Evolutionary conservation across 2,329 filamentous ascomycete genomes (phyloP), one percentile per base, ranked within the genome.

Genomic region (Aspergillus versicolor): DNA sequence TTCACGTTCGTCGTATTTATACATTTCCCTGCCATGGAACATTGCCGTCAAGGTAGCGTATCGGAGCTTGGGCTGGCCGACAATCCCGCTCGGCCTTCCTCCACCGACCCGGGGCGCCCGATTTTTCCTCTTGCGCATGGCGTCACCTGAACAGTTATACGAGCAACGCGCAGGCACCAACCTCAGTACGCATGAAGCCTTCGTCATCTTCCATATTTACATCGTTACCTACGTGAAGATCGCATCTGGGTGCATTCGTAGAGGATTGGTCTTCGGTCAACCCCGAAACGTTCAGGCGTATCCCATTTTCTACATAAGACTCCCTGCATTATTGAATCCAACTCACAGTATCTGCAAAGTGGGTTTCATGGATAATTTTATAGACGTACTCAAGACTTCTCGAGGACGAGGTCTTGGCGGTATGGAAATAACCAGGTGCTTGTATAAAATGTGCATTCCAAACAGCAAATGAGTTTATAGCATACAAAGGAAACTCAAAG

Each of bases 401-500:
- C 8, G 27, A 9, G 27, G 27, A 30, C 9, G 8, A 4, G 34
- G 34, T n/a, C 34, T 37, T n/a, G 34, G 34, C 15, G 6, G 34
- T 5, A n/a, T 37, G 34, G 12, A n/a, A n/a, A 37, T 37, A 15
- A 22, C 12, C n/a, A 17, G 9, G 42, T 30, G 19, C 38, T 42
- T 43, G 27, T 51, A 43, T 43, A 34, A 32, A 48, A 37, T 42
- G n/a, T 42, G n/a, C 17, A 44, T 38, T 40, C 41, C 17, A 21
- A 34, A 49, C 30, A 17, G 19, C 32, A 19, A 49, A 50, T 53
- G 27, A 44, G 40, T 37, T 44, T 48, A 41, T 44, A 46, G 50
- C 50, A 22, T 57, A 61, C 56, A 61, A 61, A 61, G 50, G 60
- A 59, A 63, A 61, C 22, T 54, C 46, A 60, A 57, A 59, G 34